Base-by-base conservation (phyloP, 306 rosid genomes). In the Prunus kanzakura region DNA sequence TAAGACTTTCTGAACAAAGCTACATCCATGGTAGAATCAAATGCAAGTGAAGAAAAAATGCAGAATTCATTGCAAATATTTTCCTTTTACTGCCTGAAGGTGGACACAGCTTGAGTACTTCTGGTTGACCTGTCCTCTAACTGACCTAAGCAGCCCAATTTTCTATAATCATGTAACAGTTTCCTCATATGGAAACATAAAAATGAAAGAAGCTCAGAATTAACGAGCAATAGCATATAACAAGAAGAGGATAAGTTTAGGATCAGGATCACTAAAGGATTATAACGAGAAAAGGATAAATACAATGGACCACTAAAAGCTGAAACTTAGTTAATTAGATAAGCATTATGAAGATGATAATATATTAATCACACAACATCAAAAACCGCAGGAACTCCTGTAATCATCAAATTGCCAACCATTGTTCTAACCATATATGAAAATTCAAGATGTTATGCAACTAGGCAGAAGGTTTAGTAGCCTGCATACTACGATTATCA, bases 321-420 rank as follows among this genome's bases (percentile, higher is more conserved):
- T 56, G n/a, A 35, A 54, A 7, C 18, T 69, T 4, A 69, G 49
- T 70, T 29, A 18, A 70, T 70, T 43, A 30, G 62, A 23, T 22
- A 60, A 25, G 8, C 4, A 62, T 6, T 29, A 29, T 1, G n/a
- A 15, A 1, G 10, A 1, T 15, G n/a, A 29, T 29, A 27, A 0
- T 29, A 15, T 30, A 35, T 30, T 16, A 52, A 15, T 18, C 23
- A 69, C 10, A 46, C 73, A 68, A 68, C 22, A 35, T 13, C 22
- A 45, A 46, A 45, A 46, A 2, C 16, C 3, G 47, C 25, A 23
- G 25, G 55, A 56, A 15, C 20, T 32, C 50, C 66, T 56, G 64
- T 25, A 73, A 58, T 3, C 67, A 57, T 45, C 77, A 73, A n/a
- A 69, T 8, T 49, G 41, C 60, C 69, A 60, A 73, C 69, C 11